phyloP scores from a whole-genome alignment of 176 grass and related monocot species.

The Lolium perenne region DNA sequence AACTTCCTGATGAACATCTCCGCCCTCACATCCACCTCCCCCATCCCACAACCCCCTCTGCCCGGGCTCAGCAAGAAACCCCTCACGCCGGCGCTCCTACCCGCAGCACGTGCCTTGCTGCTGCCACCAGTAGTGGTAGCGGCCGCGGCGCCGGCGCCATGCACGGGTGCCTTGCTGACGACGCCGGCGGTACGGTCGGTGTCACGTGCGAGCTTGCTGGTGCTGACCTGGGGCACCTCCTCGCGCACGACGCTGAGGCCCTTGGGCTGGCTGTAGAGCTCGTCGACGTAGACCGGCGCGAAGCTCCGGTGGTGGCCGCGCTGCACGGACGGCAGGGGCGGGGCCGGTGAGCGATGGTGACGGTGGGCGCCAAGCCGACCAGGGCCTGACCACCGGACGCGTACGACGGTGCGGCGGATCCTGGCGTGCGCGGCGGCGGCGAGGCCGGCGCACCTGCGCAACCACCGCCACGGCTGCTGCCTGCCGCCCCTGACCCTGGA shows the following conservation, averaged over 20 bases:
- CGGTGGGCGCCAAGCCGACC: not conserved
- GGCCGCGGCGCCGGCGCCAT: not conserved
- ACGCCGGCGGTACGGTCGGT: not conserved
- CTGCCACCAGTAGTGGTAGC: not conserved
- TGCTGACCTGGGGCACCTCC: not conserved
- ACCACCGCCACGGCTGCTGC: conserved; percentile 38
- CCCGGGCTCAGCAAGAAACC: conserved; percentile 40
- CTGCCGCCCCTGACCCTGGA: not conserved
- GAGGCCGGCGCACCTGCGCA: conserved; percentile 47
- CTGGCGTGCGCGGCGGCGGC: conserved; percentile 25
- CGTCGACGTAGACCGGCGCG: conserved; percentile 63
- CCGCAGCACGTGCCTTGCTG: not conserved
- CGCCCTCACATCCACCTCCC: conserved; percentile 70
- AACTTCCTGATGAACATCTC: conserved; percentile 86
- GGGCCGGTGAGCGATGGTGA: not conserved
- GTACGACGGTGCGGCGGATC: not conserved
- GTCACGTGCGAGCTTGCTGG: not conserved
- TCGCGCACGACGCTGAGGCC: not conserved
- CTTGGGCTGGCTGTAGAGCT: conserved; percentile 58
- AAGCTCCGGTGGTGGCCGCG: conserved; percentile 32
- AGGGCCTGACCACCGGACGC: not conserved
- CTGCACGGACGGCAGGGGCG: not conserved
- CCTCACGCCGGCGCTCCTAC: not conserved
- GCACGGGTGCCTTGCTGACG: not conserved
- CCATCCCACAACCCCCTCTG: conserved; percentile 33